These are phyloP conservation scores for Hanseniaspora lachancei DNA, from an alignment of 805 yeast species.

Conservation along the genomic window DNA sequence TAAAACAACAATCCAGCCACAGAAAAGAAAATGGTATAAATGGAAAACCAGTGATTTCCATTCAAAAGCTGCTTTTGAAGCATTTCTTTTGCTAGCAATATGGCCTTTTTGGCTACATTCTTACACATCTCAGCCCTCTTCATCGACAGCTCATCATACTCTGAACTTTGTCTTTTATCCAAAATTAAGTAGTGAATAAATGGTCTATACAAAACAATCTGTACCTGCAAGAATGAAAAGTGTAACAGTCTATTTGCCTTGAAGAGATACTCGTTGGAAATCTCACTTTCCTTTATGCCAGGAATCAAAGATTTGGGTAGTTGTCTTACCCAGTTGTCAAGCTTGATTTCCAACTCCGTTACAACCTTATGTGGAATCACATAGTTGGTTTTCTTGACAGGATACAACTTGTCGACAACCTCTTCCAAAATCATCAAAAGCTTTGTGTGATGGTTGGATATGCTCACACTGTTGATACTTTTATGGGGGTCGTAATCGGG, in stretches of 20 bases:
- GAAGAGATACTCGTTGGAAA: background rate
- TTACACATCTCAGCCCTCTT: constrained; percentile 76
- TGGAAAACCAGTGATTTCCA: constrained; percentile 91
- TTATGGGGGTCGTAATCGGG: constrained; percentile 23
- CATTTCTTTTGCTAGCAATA: constrained; percentile 69
- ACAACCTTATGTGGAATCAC: constrained; percentile 36
- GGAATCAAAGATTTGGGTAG: constrained; percentile 67
- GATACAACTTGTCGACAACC: constrained; percentile 62
- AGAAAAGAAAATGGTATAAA: constrained; percentile 82
- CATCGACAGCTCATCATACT: constrained; percentile 32
- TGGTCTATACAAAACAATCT: constrained; percentile 76
- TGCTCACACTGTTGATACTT: constrained; percentile 26
- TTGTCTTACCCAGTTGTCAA: constrained; percentile 59
- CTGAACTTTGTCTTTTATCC: constrained; percentile 26
- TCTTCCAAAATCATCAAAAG: constrained; percentile 57
- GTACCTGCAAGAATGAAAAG: constrained; percentile 64
- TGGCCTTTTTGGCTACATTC: constrained; percentile 68
- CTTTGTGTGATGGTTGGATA: constrained; percentile 76
- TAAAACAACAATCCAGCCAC: constrained; percentile 80
- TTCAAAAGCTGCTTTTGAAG: constrained; percentile 55
- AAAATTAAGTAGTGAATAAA: constrained; percentile 57
- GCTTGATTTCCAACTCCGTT: constrained; percentile 53
- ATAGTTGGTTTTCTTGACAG: constrained; percentile 29
- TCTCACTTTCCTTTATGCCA: constrained; percentile 32
- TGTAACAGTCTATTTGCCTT: constrained; percentile 68